phyloP scores from a whole-genome alignment of 768 basidiomycete genomes.

The Amanita molliuscula region DNA sequence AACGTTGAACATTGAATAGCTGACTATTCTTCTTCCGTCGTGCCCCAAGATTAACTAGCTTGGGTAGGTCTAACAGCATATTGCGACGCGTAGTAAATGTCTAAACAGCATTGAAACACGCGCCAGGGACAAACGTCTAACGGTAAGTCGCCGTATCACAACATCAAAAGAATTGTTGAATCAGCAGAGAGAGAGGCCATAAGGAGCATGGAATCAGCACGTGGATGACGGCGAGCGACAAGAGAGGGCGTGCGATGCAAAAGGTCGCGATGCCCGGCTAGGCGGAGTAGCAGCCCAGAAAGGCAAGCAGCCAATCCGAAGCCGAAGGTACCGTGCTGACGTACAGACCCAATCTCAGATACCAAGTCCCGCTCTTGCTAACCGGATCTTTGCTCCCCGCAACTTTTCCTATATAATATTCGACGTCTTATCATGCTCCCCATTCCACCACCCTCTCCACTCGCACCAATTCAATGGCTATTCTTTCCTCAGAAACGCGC shows the following conservation, averaged over 20 bases:
- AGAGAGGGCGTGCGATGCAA: background rate
- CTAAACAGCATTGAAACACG: background rate
- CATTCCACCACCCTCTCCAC: slow-evolving; percentile 2
- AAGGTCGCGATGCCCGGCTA: slow-evolving; percentile 1
- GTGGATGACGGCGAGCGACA: background rate
- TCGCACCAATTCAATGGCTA: slow-evolving; percentile 14
- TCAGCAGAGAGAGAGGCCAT: background rate
- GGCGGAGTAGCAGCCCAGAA: background rate
- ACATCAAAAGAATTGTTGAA: too few relatives aligned
- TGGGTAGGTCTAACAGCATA: background rate
- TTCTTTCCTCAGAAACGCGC: slow-evolving; percentile 21
- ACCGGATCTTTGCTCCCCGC: background rate
- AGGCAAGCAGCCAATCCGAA: background rate
- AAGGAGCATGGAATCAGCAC: background rate
- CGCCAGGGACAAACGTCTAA: background rate
- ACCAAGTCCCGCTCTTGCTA: background rate
- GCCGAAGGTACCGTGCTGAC: background rate
- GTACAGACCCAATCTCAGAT: background rate
- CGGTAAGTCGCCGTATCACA: background rate
- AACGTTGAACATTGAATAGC: too few relatives aligned
- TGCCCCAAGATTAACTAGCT: background rate
- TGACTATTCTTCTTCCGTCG: too few relatives aligned
- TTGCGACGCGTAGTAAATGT: background rate
- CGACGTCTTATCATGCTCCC: background rate
- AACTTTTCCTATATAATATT: slow-evolving; percentile 1